Evolutionary conservation across 208 protist genomes (phyloP).

Genomic region (Leishmania mexicana): DNA sequence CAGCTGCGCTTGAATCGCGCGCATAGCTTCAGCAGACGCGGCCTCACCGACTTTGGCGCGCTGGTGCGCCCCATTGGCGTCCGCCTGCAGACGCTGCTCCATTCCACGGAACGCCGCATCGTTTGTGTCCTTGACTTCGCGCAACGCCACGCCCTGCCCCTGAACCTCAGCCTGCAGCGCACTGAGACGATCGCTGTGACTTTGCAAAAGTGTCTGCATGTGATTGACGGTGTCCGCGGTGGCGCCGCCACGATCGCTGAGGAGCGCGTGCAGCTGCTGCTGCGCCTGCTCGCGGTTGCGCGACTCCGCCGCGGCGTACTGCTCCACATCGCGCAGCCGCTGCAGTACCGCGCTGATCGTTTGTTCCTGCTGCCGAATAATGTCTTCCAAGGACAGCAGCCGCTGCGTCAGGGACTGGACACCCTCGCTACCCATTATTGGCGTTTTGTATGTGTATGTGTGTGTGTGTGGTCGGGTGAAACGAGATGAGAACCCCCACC

Average conservation of each 20-base stretch:
- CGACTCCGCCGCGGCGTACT: slow-evolving; percentile 57
- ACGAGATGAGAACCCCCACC: too few species aligned
- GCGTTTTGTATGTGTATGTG: neutral
- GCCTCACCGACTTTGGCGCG: slow-evolving; percentile 54
- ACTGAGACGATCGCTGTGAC: slow-evolving; percentile 53
- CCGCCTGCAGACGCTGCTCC: slow-evolving; percentile 69
- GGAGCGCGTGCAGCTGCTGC: slow-evolving; percentile 43
- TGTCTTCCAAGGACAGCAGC: slow-evolving; percentile 81
- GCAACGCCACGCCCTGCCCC: slow-evolving; percentile 41
- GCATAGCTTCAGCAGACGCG: slow-evolving; percentile 50
- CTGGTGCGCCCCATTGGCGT: slow-evolving; percentile 51
- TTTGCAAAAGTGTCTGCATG: slow-evolving; percentile 32
- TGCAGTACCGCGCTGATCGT: slow-evolving; percentile 58
- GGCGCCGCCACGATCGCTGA: slow-evolving; percentile 35
- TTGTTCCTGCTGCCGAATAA: slow-evolving; percentile 77
- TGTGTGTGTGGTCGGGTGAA: neutral
- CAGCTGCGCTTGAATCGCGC: slow-evolving; percentile 47
- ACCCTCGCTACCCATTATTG: slow-evolving; percentile 30
- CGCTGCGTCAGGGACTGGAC: slow-evolving; percentile 56
- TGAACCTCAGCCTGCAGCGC: slow-evolving; percentile 62
- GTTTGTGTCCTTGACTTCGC: slow-evolving; percentile 56
- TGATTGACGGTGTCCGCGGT: slow-evolving; percentile 24
- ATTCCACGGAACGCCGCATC: slow-evolving; percentile 46
- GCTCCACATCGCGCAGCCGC: slow-evolving; percentile 80
- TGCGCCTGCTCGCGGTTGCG: slow-evolving; percentile 50